Percentiles rank a stretch among this genome's conserved stretches.
phyloP scores from a whole-genome alignment of 1,284 basidiomycete genomes.

The Trichosporon sp. region DNA sequence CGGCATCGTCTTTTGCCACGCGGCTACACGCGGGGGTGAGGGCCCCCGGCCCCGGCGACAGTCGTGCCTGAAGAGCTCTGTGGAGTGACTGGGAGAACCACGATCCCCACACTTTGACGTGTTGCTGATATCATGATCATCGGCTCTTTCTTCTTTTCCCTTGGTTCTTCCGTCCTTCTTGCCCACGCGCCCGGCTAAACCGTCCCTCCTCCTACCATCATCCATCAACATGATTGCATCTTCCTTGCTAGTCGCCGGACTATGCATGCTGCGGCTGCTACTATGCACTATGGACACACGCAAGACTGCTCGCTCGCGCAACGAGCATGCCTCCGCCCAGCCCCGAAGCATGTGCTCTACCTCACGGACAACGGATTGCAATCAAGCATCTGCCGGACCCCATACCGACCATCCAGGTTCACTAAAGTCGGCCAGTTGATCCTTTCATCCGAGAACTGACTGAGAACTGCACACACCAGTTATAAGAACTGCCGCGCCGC shows the following conservation, averaged over 20 bases:
- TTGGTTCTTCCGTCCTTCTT: background rate
- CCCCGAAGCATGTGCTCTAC: too few relatives aligned
- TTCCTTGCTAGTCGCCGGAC: background rate
- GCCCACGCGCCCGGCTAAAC: background rate
- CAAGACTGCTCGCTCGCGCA: too few relatives aligned
- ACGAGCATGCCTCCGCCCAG: too few relatives aligned
- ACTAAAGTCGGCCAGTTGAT: background rate
- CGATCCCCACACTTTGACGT: background rate
- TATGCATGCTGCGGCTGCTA: too few relatives aligned
- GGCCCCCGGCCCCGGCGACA: too few relatives aligned
- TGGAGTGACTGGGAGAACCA: background rate
- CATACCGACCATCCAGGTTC: background rate
- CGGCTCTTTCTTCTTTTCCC: background rate
- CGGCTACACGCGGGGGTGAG: too few relatives aligned
- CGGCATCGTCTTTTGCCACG: too few relatives aligned
- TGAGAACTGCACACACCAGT: background rate
- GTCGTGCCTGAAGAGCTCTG: background rate
- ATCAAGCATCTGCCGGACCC: background rate
- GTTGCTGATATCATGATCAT: too few relatives aligned
- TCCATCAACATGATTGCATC: too few relatives aligned
- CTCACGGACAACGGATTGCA: background rate
- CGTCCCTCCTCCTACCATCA: background rate
- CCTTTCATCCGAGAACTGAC: too few relatives aligned
- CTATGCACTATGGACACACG: too few relatives aligned
- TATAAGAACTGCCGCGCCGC: background rate